A percentile compares a stretch with the other conserved stretches of the same genome.
Conservation (phyloP, 805 yeast genomes). For the Hanseniaspora meyeri region DNA sequence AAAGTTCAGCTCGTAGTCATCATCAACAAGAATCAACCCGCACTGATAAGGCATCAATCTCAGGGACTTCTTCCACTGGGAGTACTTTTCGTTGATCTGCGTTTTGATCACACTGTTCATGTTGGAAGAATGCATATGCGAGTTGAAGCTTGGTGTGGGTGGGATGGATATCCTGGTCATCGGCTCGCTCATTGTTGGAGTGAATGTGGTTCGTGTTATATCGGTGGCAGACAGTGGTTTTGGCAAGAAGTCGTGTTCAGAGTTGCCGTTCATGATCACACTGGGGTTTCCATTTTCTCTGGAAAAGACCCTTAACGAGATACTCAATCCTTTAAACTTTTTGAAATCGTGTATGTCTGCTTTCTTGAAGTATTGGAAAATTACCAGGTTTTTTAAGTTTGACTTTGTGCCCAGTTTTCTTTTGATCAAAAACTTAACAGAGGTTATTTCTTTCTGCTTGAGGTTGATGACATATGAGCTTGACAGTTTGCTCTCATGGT, state of each 20-base stretch:
- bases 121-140: not conserved
- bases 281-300: not conserved
- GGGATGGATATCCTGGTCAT: constrained; percentile 11
- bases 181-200: constrained; percentile 5
- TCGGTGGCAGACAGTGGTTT: not conserved
- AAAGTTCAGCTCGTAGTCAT: constrained; percentile 23
- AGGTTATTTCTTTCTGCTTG: not conserved
- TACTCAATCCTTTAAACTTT: constrained; percentile 9
- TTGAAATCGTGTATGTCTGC: constrained; percentile 8
- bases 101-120: not conserved
- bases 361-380: constrained; percentile 10
- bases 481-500: not conserved
- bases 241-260: not conserved
- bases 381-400: not conserved
- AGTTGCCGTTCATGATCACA: not conserved
- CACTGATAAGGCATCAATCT: constrained; percentile 19
- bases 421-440: not conserved
- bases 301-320: not conserved
- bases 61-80: constrained; percentile 20
- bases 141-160: not conserved
- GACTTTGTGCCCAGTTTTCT: constrained; percentile 1
- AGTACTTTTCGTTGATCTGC: constrained; percentile 17
- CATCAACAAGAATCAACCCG: constrained; percentile 25
- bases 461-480: not conserved
- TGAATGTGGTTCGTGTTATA: not conserved